Evolutionary conservation across 257 asterid species (phyloP), one percentile per base, ranked within the genome.

Genomic region (Solanum pennellii): DNA sequence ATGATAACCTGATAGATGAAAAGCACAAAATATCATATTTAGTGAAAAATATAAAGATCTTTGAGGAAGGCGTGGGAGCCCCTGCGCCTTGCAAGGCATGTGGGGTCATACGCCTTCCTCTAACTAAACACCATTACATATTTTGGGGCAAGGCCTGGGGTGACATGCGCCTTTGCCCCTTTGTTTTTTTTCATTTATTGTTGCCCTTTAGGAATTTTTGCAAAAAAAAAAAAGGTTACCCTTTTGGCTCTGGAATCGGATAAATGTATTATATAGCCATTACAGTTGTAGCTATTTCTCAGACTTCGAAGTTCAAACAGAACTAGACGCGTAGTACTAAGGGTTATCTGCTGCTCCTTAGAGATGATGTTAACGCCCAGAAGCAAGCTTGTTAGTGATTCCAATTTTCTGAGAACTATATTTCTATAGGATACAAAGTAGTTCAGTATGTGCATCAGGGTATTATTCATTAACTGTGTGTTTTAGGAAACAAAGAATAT

Each of bases 1-100:
- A 94, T 15, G 99, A 91, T 27, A 93, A 97, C 89, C 99, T 97
- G 89, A 83, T 59, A 52, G 12, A 82, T 21, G 33, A 37, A 86
- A 41, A 60, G 31, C 56, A 85, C 21, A 85, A 47, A 33, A 41
- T 44, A 62, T 52, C 23, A 31, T 62, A 47, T 13, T 25, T 25
- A 45, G 25, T 79, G 66, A 79, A 80, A 80, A 41, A 21, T 47
- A 9, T 47, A 47, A n/a, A 25, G 45, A 47, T 3, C 68, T 29
- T 47, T 29, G 44, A 47, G 65, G 65, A 56, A 56, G 65, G 65
- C 12, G 65, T 18, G 65, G n/a, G 65, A 20, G 25, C 65, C 65
- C 23, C 7, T 49, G 60, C 23, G 62, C 62, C 62, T 15, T 49
- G 1, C 60, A 2, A 49, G 60, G 60, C 60, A 2, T 49, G 60